These are phyloP conservation scores for Pueraria montana DNA, from an alignment of 306 rosid species.

Conservation along the genomic window DNA sequence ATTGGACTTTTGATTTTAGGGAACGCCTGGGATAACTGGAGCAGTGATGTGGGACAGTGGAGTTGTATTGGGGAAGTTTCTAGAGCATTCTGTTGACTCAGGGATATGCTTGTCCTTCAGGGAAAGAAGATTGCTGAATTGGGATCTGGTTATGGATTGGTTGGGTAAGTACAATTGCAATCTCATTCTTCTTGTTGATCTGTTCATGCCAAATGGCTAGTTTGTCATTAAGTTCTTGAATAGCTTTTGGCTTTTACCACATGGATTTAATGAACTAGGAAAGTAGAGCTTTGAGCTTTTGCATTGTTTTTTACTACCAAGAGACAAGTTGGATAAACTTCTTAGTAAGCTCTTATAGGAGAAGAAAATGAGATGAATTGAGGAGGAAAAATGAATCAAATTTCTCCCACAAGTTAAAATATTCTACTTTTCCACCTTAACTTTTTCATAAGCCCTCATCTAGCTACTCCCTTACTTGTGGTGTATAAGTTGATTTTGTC, in stretches of 20 bases:
- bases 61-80: constrained; percentile 75
- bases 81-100: constrained; percentile 81
- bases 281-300: constrained; percentile 14
- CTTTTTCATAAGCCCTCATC: not conserved
- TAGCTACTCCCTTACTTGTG: not conserved
- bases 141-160: constrained; percentile 91
- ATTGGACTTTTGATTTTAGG: constrained; percentile 54
- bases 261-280: constrained; percentile 4
- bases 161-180: constrained; percentile 61
- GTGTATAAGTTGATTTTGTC: not conserved
- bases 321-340: not conserved
- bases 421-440: not conserved
- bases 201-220: constrained; percentile 10
- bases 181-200: constrained; percentile 33
- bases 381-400: not conserved
- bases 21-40: constrained; percentile 84
- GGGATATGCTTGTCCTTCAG: constrained; percentile 68
- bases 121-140: constrained; percentile 76
- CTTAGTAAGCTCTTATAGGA: not conserved
- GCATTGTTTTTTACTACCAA: not conserved
- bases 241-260: constrained; percentile 2
- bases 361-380: not conserved
- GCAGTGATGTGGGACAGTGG: constrained; percentile 97
- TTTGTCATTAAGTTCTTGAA: not conserved
- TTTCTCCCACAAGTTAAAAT: not conserved